Evolutionary conservation across 371 early-diverging fungal genomes (phyloP), one percentile per base, ranked within the genome.

Genomic region (Hamiltosporidium tvaerminnensis): DNA sequence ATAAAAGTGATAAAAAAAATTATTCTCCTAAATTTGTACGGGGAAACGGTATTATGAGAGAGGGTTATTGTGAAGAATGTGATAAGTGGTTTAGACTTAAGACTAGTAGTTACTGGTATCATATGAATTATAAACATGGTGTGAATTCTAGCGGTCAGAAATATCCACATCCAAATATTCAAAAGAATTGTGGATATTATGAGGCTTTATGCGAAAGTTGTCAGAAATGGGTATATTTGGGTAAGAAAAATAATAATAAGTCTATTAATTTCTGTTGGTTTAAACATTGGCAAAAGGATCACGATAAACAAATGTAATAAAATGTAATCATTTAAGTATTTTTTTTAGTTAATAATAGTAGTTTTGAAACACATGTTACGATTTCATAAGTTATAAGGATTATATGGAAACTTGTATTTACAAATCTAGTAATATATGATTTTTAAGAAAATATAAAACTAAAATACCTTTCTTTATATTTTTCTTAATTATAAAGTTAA

Each of bases 71-170:
- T 59, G 10, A 30, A 32, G 49, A 58, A 36, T 76, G 76, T 48
- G 53, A 68, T 1, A 30, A 47, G 39, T 76, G 73, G 71, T 68
- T 67, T 36, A 69, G 54, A n/a, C 36, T 76, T 23, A 76, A 72
- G 44, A 76, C 67, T 30, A 70, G 70, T 58, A 65, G 63, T 37
- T 76, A 72, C 49, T 76, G 76, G 73, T 76, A 76, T 55, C 73
- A 76, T 52, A 76, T 76, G 76, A 76, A 76, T 54, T 76, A 63
- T 63, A 76, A 63, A 52, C 76, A 76, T 64, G 76, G 76, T 9
- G 70, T 76, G 33, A 72, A 54, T 54, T 66, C 66, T 4, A 58
- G 62, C 5, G 73, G 72, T 33, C 14, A 44, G 34, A 67, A 53
- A 54, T 67, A 67, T 50, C 76, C 76, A 4, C 62, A 67, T 36